A percentile compares a stretch with the other conserved stretches of the same genome.
These are phyloP conservation scores for Brachypodium distachyon DNA, from an alignment of 202 grass and related monocot genomes.

Conservation along the genomic window DNA sequence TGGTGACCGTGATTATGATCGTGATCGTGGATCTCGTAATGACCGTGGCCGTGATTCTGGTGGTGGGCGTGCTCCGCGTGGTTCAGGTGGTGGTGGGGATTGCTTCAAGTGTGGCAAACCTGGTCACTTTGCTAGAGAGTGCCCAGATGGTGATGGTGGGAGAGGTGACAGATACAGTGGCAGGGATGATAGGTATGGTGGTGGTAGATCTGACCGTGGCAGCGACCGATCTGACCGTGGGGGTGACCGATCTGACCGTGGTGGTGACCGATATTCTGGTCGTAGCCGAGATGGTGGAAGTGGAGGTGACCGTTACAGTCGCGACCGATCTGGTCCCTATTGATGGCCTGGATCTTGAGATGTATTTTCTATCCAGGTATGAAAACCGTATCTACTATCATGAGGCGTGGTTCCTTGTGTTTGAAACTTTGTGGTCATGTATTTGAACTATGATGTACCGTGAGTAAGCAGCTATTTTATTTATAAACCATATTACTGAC, in stretches of 20 bases:
- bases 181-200: constrained; percentile 76
- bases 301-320: constrained; percentile 57
- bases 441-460: constrained; percentile 32
- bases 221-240: not conserved
- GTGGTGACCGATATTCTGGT: constrained; percentile 59
- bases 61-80: constrained; percentile 41
- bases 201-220: constrained; percentile 15
- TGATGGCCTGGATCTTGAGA: constrained; percentile 38
- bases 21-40: constrained; percentile 58
- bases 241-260: constrained; percentile 46
- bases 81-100: constrained; percentile 62
- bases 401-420: constrained; percentile 18
- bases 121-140: constrained; percentile 98
- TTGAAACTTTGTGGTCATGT: constrained; percentile 20
- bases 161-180: constrained; percentile 86
- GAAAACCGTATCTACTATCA: constrained; percentile 30
- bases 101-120: constrained; percentile 98
- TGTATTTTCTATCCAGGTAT: not conserved
- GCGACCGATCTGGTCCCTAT: constrained; percentile 91
- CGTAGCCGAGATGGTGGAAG: constrained; percentile 55
- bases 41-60: constrained; percentile 52
- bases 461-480: constrained; percentile 36
- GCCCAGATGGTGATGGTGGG: constrained; percentile 74
- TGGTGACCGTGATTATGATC: constrained; percentile 73
- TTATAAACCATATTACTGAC: constrained; percentile 44